Conservation (phyloP, 176 grass and related monocot genomes). For the Raddia guianensis region DNA sequence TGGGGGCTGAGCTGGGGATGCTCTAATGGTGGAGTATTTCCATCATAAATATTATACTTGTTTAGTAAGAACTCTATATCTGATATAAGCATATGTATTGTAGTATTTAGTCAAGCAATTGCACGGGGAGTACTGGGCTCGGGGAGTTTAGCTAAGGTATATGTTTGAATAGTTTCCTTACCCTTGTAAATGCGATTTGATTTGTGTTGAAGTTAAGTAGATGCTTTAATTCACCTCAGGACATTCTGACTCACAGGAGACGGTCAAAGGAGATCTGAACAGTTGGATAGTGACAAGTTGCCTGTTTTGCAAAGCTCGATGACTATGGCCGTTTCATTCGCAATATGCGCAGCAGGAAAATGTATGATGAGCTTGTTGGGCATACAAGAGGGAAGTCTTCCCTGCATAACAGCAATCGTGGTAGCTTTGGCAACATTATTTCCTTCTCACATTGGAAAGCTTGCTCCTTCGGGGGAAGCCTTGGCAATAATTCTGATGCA, state of each 20-base stretch:
- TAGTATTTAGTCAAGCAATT: neutral
- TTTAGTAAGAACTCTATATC: neutral
- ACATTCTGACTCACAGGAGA: constrained; percentile 36
- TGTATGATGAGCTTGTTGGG: constrained; percentile 51
- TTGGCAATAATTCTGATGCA: constrained; percentile 79
- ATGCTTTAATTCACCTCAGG: constrained; percentile 7
- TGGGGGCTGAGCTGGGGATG: too few relatives aligned
- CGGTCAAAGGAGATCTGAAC: constrained; percentile 22
- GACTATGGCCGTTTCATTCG: constrained; percentile 56
- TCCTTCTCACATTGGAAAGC: constrained; percentile 51
- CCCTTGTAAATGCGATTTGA: neutral
- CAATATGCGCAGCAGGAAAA: constrained; percentile 66
- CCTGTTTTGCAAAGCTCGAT: constrained; percentile 61
- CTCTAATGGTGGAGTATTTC: neutral
- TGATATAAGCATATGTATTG: neutral
- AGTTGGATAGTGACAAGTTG: constrained; percentile 47
- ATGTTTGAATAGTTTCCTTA: neutral
- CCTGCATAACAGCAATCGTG: constrained; percentile 71
- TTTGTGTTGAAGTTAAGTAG: neutral
- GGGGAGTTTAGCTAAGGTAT: neutral
- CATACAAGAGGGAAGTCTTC: constrained; percentile 69
- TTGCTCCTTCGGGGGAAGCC: constrained; percentile 65
- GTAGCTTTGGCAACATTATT: constrained; percentile 73
- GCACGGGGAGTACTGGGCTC: neutral
- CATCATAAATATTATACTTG: neutral